Conservation (phyloP, 2,329 filamentous ascomycete genomes). For the Diaporthe vaccinii region DNA sequence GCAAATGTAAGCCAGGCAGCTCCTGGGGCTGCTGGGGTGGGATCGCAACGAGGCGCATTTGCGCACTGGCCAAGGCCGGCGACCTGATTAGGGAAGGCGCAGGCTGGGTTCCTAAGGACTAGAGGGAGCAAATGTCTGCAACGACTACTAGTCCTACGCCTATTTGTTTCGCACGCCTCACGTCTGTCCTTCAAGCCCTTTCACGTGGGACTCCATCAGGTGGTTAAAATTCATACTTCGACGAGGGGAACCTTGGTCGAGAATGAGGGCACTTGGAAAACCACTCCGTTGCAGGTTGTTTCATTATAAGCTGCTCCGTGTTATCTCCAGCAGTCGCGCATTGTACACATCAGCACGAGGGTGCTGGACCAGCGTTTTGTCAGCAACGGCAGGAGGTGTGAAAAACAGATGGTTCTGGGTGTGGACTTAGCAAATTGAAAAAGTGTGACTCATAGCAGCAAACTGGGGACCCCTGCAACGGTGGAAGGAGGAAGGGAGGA, state of each 20-base stretch:
- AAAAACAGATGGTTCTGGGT: neutral
- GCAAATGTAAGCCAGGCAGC: constrained; percentile 10
- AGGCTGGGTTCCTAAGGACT: constrained; percentile 1
- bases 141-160: neutral
- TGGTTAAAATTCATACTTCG: neutral
- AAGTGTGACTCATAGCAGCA: constrained; percentile 25
- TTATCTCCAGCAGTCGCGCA: neutral
- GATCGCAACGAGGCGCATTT: constrained; percentile 25
- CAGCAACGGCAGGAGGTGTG: neutral
- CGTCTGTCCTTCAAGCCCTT: neutral
- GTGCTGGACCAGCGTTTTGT: neutral
- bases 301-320: neutral
- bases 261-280: neutral
- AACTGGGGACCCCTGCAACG: constrained; percentile 24
- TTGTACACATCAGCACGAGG: neutral
- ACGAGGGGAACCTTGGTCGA: neutral
- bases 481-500: neutral
- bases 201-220: neutral
- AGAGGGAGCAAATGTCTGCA: neutral
- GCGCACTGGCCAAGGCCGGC: constrained; percentile 27
- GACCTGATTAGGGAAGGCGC: constrained; percentile 10
- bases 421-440: neutral
- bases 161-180: neutral
- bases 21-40: neutral
- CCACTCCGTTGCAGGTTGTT: neutral